A percentile compares a stretch with the other conserved stretches of the same genome.
Evolutionary conservation across 495 filamentous ascomycete species (phyloP).

Genomic region (Clohesyomyces aquaticus): DNA sequence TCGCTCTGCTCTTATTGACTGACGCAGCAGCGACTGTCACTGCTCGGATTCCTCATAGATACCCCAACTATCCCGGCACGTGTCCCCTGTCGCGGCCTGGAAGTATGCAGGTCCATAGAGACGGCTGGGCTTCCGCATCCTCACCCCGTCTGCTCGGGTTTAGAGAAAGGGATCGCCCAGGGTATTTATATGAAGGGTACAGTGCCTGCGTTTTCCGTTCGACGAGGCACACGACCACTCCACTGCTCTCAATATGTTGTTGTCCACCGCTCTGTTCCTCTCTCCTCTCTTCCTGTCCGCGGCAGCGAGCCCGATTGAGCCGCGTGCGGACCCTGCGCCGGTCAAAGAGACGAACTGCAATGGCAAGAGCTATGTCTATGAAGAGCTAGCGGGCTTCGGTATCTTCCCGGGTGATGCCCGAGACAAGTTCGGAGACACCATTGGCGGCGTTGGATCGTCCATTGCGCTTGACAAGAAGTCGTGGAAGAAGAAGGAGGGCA

Average conservation of each 20-base stretch:
- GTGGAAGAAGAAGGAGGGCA: conserved; percentile 61
- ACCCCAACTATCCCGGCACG: neutral
- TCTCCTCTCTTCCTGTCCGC: neutral
- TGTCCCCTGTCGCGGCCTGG: neutral
- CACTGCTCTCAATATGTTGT: neutral
- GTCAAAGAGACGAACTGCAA: conserved; percentile 65
- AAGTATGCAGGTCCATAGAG: neutral
- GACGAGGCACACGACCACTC: neutral
- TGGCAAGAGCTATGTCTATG: conserved; percentile 66
- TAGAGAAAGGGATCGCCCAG: neutral
- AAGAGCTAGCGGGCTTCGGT: conserved; percentile 73
- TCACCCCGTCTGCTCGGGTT: neutral
- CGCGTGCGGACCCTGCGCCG: neutral
- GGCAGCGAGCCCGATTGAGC: neutral
- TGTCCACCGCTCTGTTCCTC: neutral
- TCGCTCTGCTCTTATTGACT: neutral
- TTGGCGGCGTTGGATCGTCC: conserved; percentile 70
- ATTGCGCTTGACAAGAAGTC: conserved; percentile 63
- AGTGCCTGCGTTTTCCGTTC: neutral
- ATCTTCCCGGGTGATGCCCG: conserved; percentile 60
- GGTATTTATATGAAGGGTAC: neutral
- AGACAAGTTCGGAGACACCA: conserved; percentile 75
- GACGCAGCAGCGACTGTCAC: neutral
- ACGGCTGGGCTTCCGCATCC: neutral
- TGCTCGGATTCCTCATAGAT: neutral